Base-by-base conservation (phyloP, 176 grass and related monocot genomes). In the Rhynchospora tenuis region DNA sequence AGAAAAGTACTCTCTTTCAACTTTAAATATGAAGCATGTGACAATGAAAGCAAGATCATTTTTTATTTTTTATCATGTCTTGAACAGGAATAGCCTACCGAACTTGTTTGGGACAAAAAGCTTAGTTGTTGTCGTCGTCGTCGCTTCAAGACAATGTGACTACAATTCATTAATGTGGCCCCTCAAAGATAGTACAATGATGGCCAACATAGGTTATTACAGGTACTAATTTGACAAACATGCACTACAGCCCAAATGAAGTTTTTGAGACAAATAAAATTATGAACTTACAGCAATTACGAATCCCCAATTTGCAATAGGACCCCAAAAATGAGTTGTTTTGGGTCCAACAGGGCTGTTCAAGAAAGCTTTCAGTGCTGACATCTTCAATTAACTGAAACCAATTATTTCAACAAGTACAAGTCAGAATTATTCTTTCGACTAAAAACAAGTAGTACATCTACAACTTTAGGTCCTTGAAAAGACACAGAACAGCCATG, bases 321-420 rank as follows among this genome's bases (percentile, higher is more conserved):
- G 90, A n/a, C 93, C 90, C 90, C 93, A 96, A 59, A 96, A 96
- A 58, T 96, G 93, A 42, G 90, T 96, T 63, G 90, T 96, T 68
- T 93, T 96, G 59, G 93, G 93, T 20, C 90, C 93, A 43, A 91
- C 62, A n/a, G 93, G 90, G 43, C 93, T 96, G 85, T 93, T 96
- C 68, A 72, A 79, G 85, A 96, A 93, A 19, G 90, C 74, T 84
- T 75, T 90, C 43, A 93, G 64, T 52, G 82, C 55, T 50, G 82
- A 75, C 82, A 86, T 89, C 19, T 67, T 57, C 56, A 73, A 66
- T 57, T 87, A 80, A 23, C 23, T 82, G 33, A 11, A 51, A 82
- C 85, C 64, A 83, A 67, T 54, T 64, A 61, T 68, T 46, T 54
- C 16, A 65, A 38, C 42, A 67, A 68, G 52, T 15, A 12, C 8